These are phyloP conservation scores for Dalbergia cultrata DNA, from an alignment of 306 rosid genomes.

Conservation along the genomic window DNA sequence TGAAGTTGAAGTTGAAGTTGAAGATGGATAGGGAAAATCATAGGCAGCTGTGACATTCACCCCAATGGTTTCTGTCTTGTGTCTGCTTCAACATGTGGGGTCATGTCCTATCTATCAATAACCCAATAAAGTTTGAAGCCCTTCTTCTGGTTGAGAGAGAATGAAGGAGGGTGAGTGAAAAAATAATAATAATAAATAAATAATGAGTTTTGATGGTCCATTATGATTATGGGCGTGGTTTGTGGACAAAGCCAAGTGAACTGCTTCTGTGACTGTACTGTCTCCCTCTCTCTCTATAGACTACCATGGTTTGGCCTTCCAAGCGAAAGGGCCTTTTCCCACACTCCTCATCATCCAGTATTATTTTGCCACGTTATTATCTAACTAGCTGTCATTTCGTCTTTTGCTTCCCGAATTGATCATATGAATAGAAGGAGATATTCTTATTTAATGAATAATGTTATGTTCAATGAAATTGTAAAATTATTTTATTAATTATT, in stretches of 20 bases:
- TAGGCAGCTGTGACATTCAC: conserved; percentile 31
- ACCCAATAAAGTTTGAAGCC: conserved; percentile 32
- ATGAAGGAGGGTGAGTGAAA: neutral
- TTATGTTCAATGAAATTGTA: too few relatives aligned
- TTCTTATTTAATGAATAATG: too few relatives aligned
- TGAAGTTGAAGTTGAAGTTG: neutral
- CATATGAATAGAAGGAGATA: too few relatives aligned
- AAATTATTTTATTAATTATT: too few relatives aligned
- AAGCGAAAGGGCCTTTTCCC: neutral
- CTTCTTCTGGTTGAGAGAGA: conserved; percentile 44
- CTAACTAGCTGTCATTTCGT: neutral
- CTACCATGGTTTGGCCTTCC: neutral
- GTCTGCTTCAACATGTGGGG: conserved; percentile 56
- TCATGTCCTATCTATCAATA: conserved; percentile 38
- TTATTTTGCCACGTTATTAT: conserved; percentile 1
- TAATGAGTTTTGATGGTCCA: neutral
- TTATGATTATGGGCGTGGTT: neutral
- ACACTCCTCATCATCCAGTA: neutral
- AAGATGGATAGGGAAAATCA: conserved; percentile 33
- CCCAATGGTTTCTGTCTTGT: neutral
- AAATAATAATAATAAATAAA: too few relatives aligned
- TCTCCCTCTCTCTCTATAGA: too few relatives aligned
- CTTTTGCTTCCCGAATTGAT: too few relatives aligned
- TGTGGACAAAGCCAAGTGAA: neutral
- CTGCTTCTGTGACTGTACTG: neutral